phyloP scores from a whole-genome alignment of 1,139 yeast genomes.

The Candida smagusa region DNA sequence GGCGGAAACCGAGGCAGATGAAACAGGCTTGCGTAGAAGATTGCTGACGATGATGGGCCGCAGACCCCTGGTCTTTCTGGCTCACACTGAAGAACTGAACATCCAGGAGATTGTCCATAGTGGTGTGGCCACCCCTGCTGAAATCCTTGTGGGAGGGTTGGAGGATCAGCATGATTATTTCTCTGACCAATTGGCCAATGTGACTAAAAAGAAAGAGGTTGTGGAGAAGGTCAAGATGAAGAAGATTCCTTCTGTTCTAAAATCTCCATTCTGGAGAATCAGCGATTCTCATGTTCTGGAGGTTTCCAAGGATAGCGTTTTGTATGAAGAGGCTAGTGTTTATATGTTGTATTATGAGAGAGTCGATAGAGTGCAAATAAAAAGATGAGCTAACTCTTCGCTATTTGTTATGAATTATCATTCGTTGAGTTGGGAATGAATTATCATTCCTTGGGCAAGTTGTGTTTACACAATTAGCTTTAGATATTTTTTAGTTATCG shows the following conservation, averaged over 20 bases:
- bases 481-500: too few relatives aligned
- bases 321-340: slow-evolving; percentile 68
- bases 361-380: slow-evolving; percentile 29
- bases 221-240: slow-evolving; percentile 36
- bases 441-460: too few relatives aligned
- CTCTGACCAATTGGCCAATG: slow-evolving; percentile 11
- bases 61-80: slow-evolving; percentile 43
- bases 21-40: slow-evolving; percentile 27
- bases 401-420: too few relatives aligned
- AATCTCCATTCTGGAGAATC: slow-evolving; percentile 80
- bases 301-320: slow-evolving; percentile 55
- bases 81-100: slow-evolving; percentile 33
- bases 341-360: slow-evolving; percentile 82
- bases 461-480: too few relatives aligned
- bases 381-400: too few relatives aligned
- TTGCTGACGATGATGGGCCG: slow-evolving; percentile 43
- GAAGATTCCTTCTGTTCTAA: slow-evolving; percentile 51
- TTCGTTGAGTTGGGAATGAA: too few relatives aligned
- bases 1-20: not conserved
- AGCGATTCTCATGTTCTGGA: slow-evolving; percentile 75
- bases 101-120: slow-evolving; percentile 41
- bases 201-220: slow-evolving; percentile 6
- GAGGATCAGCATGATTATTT: slow-evolving; percentile 16
- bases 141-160: slow-evolving; percentile 35
- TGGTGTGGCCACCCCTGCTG: slow-evolving; percentile 45